Percentiles rank a stretch among this genome's conserved stretches.
phyloP scores from a whole-genome alignment of 202 grass and related monocot species.

The Carex sylvatica region DNA sequence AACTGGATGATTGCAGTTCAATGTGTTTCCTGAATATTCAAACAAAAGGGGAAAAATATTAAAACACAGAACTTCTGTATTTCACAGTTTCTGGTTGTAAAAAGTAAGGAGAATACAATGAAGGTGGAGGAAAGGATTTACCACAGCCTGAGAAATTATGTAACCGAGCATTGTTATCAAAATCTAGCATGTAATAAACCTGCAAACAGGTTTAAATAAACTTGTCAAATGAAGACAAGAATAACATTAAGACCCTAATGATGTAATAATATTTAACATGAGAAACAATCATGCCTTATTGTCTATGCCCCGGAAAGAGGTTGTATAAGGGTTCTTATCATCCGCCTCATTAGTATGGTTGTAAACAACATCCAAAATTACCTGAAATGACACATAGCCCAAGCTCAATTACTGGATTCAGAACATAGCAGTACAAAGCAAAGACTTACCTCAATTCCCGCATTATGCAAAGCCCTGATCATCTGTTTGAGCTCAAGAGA shows the following conservation, averaged over 20 bases:
- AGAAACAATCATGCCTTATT: slow-evolving; percentile 54
- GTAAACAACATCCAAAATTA: slow-evolving; percentile 98
- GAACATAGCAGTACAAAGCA: background rate
- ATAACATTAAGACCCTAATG: background rate
- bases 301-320: slow-evolving; percentile 95
- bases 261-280: slow-evolving; percentile 2
- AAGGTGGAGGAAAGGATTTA: slow-evolving; percentile 41
- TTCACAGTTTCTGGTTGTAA: background rate
- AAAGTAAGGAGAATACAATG: background rate
- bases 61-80: background rate
- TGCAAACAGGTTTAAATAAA: slow-evolving; percentile 40
- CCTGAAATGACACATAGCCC: slow-evolving; percentile 38
- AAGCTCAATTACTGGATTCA: slow-evolving; percentile 23
- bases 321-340: slow-evolving; percentile 76
- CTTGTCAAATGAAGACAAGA: slow-evolving; percentile 7
- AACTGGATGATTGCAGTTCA: slow-evolving; percentile 95
- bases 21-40: slow-evolving; percentile 67
- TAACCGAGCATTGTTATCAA: slow-evolving; percentile 54
- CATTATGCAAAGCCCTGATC: slow-evolving; percentile 95
- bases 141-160: slow-evolving; percentile 94
- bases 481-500: slow-evolving; percentile 88
- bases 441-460: slow-evolving; percentile 77
- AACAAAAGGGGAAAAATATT: background rate
- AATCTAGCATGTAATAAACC: slow-evolving; percentile 99
- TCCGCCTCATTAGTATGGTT: slow-evolving; percentile 98